Percentiles rank a stretch among this genome's conserved stretches.
phyloP scores from a whole-genome alignment of 108 stramenopile species.

The Fragilariopsis cylindrus region DNA sequence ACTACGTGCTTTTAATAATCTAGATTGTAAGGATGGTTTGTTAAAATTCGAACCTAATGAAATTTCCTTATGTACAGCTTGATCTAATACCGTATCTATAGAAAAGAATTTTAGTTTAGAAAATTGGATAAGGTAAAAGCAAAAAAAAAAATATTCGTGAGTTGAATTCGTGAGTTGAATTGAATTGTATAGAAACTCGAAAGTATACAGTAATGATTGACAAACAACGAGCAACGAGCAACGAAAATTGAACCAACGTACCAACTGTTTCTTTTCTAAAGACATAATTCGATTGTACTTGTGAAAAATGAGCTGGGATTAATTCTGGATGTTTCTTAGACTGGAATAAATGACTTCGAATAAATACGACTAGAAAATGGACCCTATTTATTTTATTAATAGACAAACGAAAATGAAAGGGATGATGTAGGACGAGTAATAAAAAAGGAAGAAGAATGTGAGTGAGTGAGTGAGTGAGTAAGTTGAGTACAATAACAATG shows the following conservation, averaged over 20 bases:
- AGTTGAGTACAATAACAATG: too few relatives aligned
- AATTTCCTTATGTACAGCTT: constrained; percentile 56
- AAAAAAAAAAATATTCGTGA: too few relatives aligned
- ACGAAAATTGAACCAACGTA: background rate
- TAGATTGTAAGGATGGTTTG: constrained; percentile 38
- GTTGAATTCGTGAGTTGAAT: too few relatives aligned
- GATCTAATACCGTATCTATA: constrained; percentile 62
- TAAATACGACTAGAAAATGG: constrained; percentile 84
- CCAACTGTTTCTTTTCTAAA: constrained; percentile 60
- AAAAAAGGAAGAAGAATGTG: too few relatives aligned
- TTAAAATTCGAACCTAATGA: constrained; percentile 25
- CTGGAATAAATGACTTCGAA: constrained; percentile 74
- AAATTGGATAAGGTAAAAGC: background rate
- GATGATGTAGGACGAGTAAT: background rate
- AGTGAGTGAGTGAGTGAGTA: too few relatives aligned
- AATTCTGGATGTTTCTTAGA: constrained; percentile 46
- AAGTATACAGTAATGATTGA: background rate
- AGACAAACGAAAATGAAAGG: background rate
- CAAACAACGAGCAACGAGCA: background rate
- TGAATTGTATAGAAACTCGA: background rate
- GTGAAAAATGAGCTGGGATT: constrained; percentile 51
- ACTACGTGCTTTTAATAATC: constrained; percentile 73
- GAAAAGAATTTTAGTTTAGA: background rate
- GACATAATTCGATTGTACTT: constrained; percentile 54
- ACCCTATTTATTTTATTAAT: constrained; percentile 38